phyloP scores from a whole-genome alignment of 202 grass and related monocot genomes.

The Saccharum hybrid region DNA sequence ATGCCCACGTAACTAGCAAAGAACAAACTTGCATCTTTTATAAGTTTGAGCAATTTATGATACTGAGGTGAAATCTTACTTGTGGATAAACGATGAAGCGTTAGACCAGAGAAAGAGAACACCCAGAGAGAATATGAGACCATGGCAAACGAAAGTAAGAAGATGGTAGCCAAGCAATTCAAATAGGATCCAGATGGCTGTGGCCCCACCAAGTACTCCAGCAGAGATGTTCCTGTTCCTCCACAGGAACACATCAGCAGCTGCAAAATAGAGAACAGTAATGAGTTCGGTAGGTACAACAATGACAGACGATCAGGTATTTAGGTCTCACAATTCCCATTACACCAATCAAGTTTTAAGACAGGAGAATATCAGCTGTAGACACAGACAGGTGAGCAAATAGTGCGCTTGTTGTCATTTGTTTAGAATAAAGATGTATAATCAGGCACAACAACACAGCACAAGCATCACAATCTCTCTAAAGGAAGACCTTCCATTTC shows the following conservation, averaged over 20 bases:
- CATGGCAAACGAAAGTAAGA: slow-evolving; percentile 76
- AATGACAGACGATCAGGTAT: neutral
- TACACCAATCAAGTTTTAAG: neutral
- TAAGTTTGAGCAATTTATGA: neutral
- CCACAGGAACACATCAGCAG: slow-evolving; percentile 93
- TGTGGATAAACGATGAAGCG: slow-evolving; percentile 74
- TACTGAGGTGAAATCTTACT: slow-evolving; percentile 48
- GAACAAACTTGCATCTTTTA: neutral
- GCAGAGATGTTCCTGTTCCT: slow-evolving; percentile 90
- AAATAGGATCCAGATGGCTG: slow-evolving; percentile 77
- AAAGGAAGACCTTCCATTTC: neutral
- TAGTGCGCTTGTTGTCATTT: neutral
- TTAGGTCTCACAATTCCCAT: neutral
- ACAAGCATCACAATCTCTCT: neutral
- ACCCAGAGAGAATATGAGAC: slow-evolving; percentile 78
- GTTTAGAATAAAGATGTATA: neutral
- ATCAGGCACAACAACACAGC: neutral
- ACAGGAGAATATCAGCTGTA: neutral
- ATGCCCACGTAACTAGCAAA: neutral
- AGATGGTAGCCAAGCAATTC: slow-evolving; percentile 92
- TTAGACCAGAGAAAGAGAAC: slow-evolving; percentile 94
- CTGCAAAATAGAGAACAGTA: slow-evolving; percentile 53
- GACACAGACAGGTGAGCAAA: neutral
- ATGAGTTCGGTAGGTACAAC: slow-evolving; percentile 30
- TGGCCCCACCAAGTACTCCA: slow-evolving; percentile 73